Evolutionary conservation across 768 basidiomycete genomes (phyloP), one percentile per base, ranked within the genome.

Genomic region (Suillus tomentosus): DNA sequence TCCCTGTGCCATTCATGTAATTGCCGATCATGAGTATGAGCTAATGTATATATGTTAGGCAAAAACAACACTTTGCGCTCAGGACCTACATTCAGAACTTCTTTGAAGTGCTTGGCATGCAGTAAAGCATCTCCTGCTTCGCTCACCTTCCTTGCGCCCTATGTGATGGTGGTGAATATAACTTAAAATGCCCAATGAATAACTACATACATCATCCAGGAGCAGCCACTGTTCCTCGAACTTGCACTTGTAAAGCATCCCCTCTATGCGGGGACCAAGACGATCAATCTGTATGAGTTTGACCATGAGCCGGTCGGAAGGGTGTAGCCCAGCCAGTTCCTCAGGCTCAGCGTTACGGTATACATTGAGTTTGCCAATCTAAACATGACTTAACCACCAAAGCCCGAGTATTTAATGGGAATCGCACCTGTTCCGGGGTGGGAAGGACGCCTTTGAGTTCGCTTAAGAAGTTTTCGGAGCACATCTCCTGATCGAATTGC

Each of bases 1-100:
- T 85, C 61, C 96, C 95, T 61, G 94, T 91, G 7, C 95, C 94
- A 73, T 99, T 99, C 90, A 99, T 95, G 76, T 95, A 99, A 75
- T 99, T 99, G 50, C 96, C 96, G 68, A 99, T 87, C 69, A 96
- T 83, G 15, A 99, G 87, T 67, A 99, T 97, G 48, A 99, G 85
- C 90, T 90, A 61, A 22, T 51, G 6, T 31, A 51, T 5, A 48
- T 51, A 31, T 56, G 68, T 58, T 42, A 58, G 51, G 17, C 22
- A 51, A 36, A 24, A 62, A 54, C 42, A 36, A 34, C 27, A 47
- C 40, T 43, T 0, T 54, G 40, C n/a, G 71, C 85, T 65, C 70
- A 51, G 42, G 22, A 58, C 65, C 48, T 68, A 94, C 94, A 67
- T 87, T 95, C 60, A 98, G 84, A 37, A 99, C 79, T 73, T 96